Conservation (phyloP, 192 early-diverging fungal genomes). For the Coemansia sp. region DNA sequence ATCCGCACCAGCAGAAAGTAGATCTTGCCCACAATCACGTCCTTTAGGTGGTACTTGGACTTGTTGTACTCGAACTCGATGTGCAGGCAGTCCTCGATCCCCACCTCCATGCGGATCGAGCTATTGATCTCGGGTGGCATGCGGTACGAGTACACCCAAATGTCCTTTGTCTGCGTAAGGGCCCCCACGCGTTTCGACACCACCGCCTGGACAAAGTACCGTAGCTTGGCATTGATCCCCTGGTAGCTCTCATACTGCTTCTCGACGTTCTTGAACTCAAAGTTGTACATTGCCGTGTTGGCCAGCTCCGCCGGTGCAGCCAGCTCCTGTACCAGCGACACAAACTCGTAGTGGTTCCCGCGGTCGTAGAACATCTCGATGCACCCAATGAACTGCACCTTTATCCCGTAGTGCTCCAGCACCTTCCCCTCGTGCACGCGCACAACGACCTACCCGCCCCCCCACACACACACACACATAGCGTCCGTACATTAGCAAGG, state of each 20-base stretch:
- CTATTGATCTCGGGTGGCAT: constrained; percentile 83
- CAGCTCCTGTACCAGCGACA: constrained; percentile 88
- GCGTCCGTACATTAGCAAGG: background rate
- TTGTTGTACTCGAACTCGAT: constrained; percentile 99
- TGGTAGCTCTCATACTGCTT: constrained; percentile 98
- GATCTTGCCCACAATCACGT: constrained; percentile 99
- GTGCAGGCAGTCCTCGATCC: constrained; percentile 98
- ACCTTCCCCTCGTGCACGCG: constrained; percentile 77
- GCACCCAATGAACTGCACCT: constrained; percentile 97
- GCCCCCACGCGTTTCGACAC: constrained; percentile 81
- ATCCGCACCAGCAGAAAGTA: constrained; percentile 98
- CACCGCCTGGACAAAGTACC: constrained; percentile 94
- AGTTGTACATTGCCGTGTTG: constrained; percentile 73
- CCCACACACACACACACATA: background rate
- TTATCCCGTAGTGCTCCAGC: constrained; percentile 97
- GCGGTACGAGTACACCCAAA: constrained; percentile 98
- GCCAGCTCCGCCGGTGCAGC: constrained; percentile 89
- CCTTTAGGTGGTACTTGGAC: constrained; percentile 95
- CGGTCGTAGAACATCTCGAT: constrained; percentile 96
- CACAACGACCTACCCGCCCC: constrained; percentile 30
- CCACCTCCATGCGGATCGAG: constrained; percentile 99
- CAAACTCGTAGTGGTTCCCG: constrained; percentile 93
- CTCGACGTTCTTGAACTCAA: constrained; percentile 99
- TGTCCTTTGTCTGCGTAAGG: constrained; percentile 86
- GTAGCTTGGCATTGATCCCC: constrained; percentile 96